These are phyloP conservation scores for Cephaloascus albidus DNA, from an alignment of 805 yeast genomes.

Conservation along the genomic window DNA sequence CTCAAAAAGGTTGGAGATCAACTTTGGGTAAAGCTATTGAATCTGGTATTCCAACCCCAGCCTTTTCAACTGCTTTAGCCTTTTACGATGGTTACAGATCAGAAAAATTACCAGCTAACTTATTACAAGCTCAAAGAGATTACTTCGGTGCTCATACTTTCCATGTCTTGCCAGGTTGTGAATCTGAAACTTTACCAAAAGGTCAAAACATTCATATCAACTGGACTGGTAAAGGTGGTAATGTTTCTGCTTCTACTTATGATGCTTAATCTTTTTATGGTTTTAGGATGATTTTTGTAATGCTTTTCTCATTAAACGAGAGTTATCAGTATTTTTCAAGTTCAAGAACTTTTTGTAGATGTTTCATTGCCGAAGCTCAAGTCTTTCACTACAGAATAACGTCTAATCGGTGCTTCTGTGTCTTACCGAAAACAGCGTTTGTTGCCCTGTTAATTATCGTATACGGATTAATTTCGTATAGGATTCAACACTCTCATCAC, in stretches of 20 bases:
- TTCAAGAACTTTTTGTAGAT: no score
- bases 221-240: slow-evolving; percentile 99
- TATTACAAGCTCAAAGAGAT: slow-evolving; percentile 99
- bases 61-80: slow-evolving; percentile 91
- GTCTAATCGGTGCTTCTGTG: no score
- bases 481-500: no score
- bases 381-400: no score
- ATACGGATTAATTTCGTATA: no score
- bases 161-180: slow-evolving; percentile 84
- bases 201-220: slow-evolving; percentile 86
- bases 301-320: no score
- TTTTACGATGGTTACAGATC: slow-evolving; percentile 99
- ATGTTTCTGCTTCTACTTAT: slow-evolving; percentile 91
- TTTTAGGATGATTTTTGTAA: no score
- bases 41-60: slow-evolving; percentile 95
- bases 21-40: slow-evolving; percentile 69
- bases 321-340: no score
- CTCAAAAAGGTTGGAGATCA: slow-evolving; percentile 94
- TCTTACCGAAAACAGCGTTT: no score
- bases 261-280: slow-evolving; percentile 56
- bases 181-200: slow-evolving; percentile 66
- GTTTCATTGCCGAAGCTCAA: no score
- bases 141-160: slow-evolving; percentile 99
- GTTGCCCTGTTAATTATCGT: no score
- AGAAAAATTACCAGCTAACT: slow-evolving; percentile 90